phyloP scores from a whole-genome alignment of 495 filamentous ascomycete species.

The Immersiella caudata region DNA sequence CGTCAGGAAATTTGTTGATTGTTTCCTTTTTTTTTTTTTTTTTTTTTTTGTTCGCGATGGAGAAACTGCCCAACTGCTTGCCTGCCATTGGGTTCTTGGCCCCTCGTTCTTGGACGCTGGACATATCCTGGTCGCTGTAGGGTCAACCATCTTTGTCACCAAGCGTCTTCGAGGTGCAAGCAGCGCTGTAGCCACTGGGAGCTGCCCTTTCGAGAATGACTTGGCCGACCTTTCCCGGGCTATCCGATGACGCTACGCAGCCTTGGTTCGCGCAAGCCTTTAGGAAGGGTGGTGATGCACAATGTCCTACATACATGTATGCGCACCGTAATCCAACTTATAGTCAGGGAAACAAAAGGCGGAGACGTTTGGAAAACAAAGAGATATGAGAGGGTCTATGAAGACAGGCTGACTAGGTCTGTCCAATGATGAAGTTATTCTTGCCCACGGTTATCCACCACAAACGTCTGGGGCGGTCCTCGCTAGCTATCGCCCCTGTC shows the following conservation, averaged over 20 bases:
- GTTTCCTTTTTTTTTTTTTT: not conserved
- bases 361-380: not conserved
- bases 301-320: not conserved
- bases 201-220: not conserved
- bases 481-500: slow-evolving; percentile 4
- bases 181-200: not conserved
- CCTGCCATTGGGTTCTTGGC: too few relatives aligned
- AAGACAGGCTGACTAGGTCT: not conserved
- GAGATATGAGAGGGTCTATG: not conserved
- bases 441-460: not conserved
- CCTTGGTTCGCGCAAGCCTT: not conserved
- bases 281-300: not conserved
- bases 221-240: not conserved
- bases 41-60: not conserved
- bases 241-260: not conserved
- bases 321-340: not conserved
- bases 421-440: not conserved
- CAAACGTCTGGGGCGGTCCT: slow-evolving; percentile 3
- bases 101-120: too few relatives aligned
- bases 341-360: not conserved
- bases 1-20: not conserved
- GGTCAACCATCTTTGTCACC: not conserved
- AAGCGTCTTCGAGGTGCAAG: not conserved
- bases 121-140: too few relatives aligned
- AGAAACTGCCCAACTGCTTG: too few relatives aligned